Evolutionary conservation across 495 filamentous ascomycete genomes (phyloP).

Genomic region (Daldinia vernicosa): DNA sequence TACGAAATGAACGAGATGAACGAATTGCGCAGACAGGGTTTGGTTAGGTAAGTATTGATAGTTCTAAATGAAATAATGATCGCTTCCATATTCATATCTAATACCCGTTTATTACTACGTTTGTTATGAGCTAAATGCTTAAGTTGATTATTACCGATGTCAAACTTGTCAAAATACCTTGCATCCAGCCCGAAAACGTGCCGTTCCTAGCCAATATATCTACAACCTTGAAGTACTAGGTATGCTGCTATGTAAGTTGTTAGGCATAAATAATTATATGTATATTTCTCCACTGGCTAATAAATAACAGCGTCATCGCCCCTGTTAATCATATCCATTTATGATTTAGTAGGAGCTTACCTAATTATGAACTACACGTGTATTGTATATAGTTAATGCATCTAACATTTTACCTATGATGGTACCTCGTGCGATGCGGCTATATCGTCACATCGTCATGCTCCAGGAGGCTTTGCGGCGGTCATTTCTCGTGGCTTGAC

Average conservation of each 20-base stretch:
- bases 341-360: background rate
- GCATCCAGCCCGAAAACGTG: background rate
- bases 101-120: constrained; percentile 4
- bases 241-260: background rate
- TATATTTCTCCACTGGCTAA: background rate
- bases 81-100: constrained; percentile 17
- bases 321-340: constrained; percentile 2
- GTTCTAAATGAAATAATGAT: constrained; percentile 14
- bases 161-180: background rate
- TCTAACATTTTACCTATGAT: background rate
- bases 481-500: background rate
- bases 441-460: background rate
- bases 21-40: background rate
- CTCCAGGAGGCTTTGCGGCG: background rate
- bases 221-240: background rate
- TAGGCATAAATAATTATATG: background rate
- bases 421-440: background rate
- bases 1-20: background rate
- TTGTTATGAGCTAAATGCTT: constrained; percentile 1
- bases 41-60: background rate
- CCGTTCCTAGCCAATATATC: background rate
- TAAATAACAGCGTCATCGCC: background rate
- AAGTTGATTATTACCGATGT: background rate
- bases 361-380: background rate
- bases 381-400: background rate